A percentile compares a stretch with the other conserved stretches of the same genome.
These are phyloP conservation scores for Scheffersomyces cryptocercus DNA, from an alignment of 1,139 yeast species.

Conservation along the genomic window DNA sequence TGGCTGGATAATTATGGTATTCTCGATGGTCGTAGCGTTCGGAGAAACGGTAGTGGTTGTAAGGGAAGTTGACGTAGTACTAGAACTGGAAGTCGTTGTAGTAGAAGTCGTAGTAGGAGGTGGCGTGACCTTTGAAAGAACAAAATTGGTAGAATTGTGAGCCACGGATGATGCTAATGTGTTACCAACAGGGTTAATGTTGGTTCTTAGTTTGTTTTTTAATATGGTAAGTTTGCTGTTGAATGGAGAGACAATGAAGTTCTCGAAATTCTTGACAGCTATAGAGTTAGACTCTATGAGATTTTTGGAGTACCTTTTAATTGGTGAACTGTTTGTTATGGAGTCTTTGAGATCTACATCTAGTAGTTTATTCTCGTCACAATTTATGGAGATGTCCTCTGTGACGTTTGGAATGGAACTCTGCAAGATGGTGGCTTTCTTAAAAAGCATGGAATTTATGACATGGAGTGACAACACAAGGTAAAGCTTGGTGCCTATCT, in stretches of 20 bases:
- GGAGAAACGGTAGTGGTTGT: slow-evolving; percentile 16
- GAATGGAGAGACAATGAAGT: slow-evolving; percentile 46
- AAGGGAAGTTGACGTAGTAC: slow-evolving; percentile 12
- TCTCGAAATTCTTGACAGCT: slow-evolving; percentile 58
- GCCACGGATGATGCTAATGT: not conserved
- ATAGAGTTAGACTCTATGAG: slow-evolving; percentile 29
- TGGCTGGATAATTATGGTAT: slow-evolving; percentile 51
- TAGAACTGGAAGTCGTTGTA: slow-evolving; percentile 11
- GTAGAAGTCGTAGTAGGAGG: slow-evolving; percentile 13
- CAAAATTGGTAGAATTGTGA: slow-evolving; percentile 1
- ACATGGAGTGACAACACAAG: slow-evolving; percentile 45
- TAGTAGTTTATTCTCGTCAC: slow-evolving; percentile 14
- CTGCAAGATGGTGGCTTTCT: slow-evolving; percentile 14
- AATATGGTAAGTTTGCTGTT: slow-evolving; percentile 22
- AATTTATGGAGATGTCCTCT: slow-evolving; percentile 14
- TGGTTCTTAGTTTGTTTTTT: slow-evolving; percentile 9
- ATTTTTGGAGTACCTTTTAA: slow-evolving; percentile 17
- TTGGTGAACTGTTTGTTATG: slow-evolving; percentile 3
- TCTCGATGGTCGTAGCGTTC: slow-evolving; percentile 30
- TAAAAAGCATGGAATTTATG: slow-evolving; percentile 35
- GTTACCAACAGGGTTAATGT: slow-evolving; percentile 2
- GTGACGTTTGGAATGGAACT: slow-evolving; percentile 10
- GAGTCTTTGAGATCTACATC: slow-evolving; percentile 12
- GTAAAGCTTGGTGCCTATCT: slow-evolving; percentile 30
- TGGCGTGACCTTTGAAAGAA: not conserved